Evolutionary conservation across 495 filamentous ascomycete species (phyloP).

Genomic region (Aspergillus wentii): DNA sequence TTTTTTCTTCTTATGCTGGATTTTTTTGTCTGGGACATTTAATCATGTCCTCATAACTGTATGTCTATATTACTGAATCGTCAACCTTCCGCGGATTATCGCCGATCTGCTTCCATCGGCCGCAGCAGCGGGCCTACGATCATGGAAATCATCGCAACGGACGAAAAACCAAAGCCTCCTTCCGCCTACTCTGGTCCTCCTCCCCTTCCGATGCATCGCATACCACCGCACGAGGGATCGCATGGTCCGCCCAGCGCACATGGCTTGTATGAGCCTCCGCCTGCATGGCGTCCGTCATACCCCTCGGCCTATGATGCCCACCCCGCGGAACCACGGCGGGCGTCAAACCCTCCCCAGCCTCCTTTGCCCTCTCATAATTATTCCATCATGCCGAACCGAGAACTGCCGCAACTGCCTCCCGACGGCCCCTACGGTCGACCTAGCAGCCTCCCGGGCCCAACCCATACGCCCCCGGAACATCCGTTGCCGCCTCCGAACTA

Average conservation of each 20-base stretch:
- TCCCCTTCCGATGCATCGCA: slow-evolving; percentile 26
- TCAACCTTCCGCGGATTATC: slow-evolving; percentile 12
- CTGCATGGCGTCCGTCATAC: slow-evolving; percentile 33
- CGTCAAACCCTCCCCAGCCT: slow-evolving; percentile 24
- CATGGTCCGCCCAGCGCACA: slow-evolving; percentile 22
- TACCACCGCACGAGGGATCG: slow-evolving; percentile 25
- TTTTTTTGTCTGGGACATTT: too few species aligned
- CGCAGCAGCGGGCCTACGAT: slow-evolving; percentile 10
- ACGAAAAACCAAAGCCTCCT: slow-evolving; percentile 15
- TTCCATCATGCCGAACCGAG: slow-evolving; percentile 27
- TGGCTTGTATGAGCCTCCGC: slow-evolving; percentile 26
- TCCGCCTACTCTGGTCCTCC: slow-evolving; percentile 12
- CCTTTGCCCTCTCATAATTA: slow-evolving; percentile 27
- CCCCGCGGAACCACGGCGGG: slow-evolving; percentile 27
- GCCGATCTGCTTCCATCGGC: slow-evolving; percentile 6
- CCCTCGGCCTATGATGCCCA: slow-evolving; percentile 27
- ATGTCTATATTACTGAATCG: slow-evolving; percentile 15
- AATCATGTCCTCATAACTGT: slow-evolving; percentile 19
- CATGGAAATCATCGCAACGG: slow-evolving; percentile 16
- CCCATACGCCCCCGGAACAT: slow-evolving; percentile 21
- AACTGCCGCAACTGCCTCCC: slow-evolving; percentile 34
- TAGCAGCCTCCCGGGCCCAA: slow-evolving; percentile 26
- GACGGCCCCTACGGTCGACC: slow-evolving; percentile 35
- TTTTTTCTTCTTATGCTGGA: slow-evolving; percentile 2
- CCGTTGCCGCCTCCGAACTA: slow-evolving; percentile 22